Base-by-base conservation (phyloP, 371 early-diverging fungal genomes). In the Mucor mucedo region DNA sequence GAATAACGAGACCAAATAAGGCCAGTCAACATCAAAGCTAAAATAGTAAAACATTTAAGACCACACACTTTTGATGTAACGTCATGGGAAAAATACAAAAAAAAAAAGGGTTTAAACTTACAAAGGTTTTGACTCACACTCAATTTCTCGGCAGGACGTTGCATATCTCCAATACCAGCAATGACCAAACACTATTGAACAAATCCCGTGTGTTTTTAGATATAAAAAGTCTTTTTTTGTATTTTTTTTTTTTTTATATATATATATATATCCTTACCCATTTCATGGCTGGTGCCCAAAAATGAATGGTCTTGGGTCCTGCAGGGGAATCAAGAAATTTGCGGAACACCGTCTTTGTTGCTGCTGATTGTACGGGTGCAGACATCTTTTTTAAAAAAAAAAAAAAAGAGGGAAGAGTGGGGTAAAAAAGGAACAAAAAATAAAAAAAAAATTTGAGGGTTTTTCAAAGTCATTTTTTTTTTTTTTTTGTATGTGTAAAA, bases 1-100 rank as follows among this genome's bases (percentile, higher is more conserved):
- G 97, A 93, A 79, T 96, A 98, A 52, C 98, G 92, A 29, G 93
- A 89, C 98, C 98, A 98, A 74, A 97, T 98, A 62, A 95, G 62
- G 55, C 98, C 98, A 27, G 98, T 97, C 55, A 94, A 93, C 28
- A 95, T 87, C 68, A 97, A 83, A 13, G 97, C 93, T 84, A 82
- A 30, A 35, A 53, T 63, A 67, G 0, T 11, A 33, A 29, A 32
- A 35, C 30, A 33, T 47, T 21, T 8, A 47, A 21, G 8, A 47
- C n/a, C n/a, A 21, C 21, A 21, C 21, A 21, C 21, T 21, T 21
- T 21, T 21, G 21, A 21, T 21, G 21, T 21, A 21, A 21, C 21
- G 21, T 21, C 21, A 21, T 21, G 21, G 21, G 21, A 21, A 21
- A 21, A 21, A 21, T 21, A 21, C 0, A 21, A 21, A n/a, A n/a